Percentiles rank a stretch among this genome's conserved stretches.
Conservation (phyloP, 306 rosid species). For the Begonia peltatifolia region DNA sequence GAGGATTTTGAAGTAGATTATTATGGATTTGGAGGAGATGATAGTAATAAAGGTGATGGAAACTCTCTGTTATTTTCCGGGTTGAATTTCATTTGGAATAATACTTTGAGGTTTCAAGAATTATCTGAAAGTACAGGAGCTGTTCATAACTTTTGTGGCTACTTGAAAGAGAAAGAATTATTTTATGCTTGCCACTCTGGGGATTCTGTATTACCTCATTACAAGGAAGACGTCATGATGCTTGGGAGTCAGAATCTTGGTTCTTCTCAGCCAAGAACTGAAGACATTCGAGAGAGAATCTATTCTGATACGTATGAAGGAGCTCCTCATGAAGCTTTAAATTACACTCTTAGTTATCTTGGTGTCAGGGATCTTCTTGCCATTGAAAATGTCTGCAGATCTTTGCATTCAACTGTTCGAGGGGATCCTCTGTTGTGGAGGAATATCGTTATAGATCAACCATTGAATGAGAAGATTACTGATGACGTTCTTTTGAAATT, state of each 20-base stretch:
- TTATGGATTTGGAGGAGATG: slow-evolving; percentile 21
- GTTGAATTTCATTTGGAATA: slow-evolving; percentile 32
- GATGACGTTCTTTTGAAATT: slow-evolving; percentile 39
- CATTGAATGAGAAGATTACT: slow-evolving; percentile 24
- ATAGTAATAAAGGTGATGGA: slow-evolving; percentile 16
- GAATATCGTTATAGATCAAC: slow-evolving; percentile 28
- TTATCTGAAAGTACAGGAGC: slow-evolving; percentile 15
- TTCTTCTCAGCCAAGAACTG: slow-evolving; percentile 1
- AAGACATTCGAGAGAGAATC: slow-evolving; percentile 6
- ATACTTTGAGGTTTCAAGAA: slow-evolving; percentile 17
- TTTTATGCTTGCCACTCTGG: slow-evolving; percentile 9
- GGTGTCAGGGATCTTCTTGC: slow-evolving; percentile 48
- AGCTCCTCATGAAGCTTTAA: slow-evolving; percentile 44
- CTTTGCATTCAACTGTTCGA: slow-evolving; percentile 27
- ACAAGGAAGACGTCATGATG: not conserved
- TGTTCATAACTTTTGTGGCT: slow-evolving; percentile 19
- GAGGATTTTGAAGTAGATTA: slow-evolving; percentile 14
- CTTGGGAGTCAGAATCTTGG: not conserved
- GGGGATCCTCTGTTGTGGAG: slow-evolving; percentile 53
- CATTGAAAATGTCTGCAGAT: slow-evolving; percentile 42
- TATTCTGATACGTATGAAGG: slow-evolving; percentile 16
- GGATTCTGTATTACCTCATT: slow-evolving; percentile 6
- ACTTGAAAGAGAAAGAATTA: slow-evolving; percentile 15
- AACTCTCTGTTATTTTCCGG: slow-evolving; percentile 27
- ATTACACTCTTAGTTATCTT: slow-evolving; percentile 36